Percentiles rank a stretch among this genome's conserved stretches.
Evolutionary conservation across 768 basidiomycete species (phyloP).

Genomic region (Suillus subaureus): DNA sequence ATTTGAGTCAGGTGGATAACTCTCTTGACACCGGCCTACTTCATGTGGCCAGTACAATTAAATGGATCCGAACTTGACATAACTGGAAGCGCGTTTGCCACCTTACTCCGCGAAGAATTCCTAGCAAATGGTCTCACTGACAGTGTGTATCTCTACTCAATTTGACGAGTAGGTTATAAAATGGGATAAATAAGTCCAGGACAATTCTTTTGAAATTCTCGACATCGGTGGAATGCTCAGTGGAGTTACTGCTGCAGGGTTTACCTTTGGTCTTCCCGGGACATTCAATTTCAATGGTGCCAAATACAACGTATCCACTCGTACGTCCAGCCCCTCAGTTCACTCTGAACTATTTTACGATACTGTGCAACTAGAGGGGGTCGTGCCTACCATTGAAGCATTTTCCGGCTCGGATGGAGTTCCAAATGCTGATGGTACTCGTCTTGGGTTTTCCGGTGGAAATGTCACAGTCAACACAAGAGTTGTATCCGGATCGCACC

Average conservation of each 20-base stretch:
- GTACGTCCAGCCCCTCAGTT: neutral
- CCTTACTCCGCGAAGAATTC: constrained; percentile 3
- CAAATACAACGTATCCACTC: constrained; percentile 20
- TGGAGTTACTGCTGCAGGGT: constrained; percentile 13
- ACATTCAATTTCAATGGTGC: constrained; percentile 20
- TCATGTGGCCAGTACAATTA: neutral
- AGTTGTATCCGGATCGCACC: neutral
- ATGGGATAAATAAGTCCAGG: neutral
- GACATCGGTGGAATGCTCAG: constrained; percentile 13
- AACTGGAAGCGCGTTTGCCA: constrained; percentile 6
- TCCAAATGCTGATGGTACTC: constrained; percentile 4
- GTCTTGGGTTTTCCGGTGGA: constrained; percentile 10
- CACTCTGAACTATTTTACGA: neutral
- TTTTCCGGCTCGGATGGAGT: constrained; percentile 8
- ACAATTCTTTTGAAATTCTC: constrained; percentile 10
- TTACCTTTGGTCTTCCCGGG: constrained; percentile 12
- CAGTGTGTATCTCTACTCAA: neutral
- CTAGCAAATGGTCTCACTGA: neutral
- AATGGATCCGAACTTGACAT: constrained; percentile 15
- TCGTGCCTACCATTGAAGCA: constrained; percentile 4
- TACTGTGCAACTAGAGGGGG: constrained; percentile 3
- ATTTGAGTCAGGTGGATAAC: constrained; percentile 14
- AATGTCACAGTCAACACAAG: constrained; percentile 4
- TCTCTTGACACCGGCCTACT: constrained; percentile 12
- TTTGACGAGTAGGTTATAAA: neutral